Percentiles rank a stretch among this genome's conserved stretches.
Evolutionary conservation across 106 monocot genomes (phyloP).

Genomic region (Dioscorea zingiberensis): DNA sequence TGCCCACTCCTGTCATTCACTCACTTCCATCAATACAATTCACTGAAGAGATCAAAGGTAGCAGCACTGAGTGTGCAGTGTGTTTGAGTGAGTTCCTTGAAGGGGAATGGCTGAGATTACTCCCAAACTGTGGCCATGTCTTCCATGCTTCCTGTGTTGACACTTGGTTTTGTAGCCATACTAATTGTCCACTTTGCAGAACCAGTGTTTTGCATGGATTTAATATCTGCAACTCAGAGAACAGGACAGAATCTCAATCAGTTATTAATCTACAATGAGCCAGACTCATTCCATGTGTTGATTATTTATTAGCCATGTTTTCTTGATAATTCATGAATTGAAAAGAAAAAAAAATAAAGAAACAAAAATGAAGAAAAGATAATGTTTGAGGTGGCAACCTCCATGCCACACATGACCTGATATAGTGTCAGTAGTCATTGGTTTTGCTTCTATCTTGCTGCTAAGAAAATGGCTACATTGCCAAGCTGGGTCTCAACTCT

Average conservation of each 20-base stretch:
- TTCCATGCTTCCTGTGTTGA: constrained; percentile 13
- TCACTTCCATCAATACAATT: constrained; percentile 12
- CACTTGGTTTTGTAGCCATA: constrained; percentile 9
- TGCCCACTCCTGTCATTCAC: constrained; percentile 11
- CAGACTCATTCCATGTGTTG: no score
- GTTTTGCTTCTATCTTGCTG: no score
- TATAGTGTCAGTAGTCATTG: no score
- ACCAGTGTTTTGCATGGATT: constrained; percentile 4
- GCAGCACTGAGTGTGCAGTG: background rate
- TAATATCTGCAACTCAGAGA: background rate
- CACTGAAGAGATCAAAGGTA: background rate
- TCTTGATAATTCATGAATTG: no score
- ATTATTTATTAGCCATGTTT: no score
- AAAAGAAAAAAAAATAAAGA: no score
- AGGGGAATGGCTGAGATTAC: constrained; percentile 10
- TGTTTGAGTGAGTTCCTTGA: constrained; percentile 4
- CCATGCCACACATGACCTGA: no score
- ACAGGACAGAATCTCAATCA: no score
- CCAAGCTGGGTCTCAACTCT: constrained; percentile 7
- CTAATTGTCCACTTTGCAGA: constrained; percentile 17
- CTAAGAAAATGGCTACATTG: background rate
- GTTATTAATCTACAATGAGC: no score
- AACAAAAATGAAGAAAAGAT: no score
- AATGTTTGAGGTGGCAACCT: no score
- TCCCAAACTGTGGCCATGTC: constrained; percentile 7